Conservation (phyloP, 495 filamentous ascomycete species). For the Saxispiralis lemnorum region DNA sequence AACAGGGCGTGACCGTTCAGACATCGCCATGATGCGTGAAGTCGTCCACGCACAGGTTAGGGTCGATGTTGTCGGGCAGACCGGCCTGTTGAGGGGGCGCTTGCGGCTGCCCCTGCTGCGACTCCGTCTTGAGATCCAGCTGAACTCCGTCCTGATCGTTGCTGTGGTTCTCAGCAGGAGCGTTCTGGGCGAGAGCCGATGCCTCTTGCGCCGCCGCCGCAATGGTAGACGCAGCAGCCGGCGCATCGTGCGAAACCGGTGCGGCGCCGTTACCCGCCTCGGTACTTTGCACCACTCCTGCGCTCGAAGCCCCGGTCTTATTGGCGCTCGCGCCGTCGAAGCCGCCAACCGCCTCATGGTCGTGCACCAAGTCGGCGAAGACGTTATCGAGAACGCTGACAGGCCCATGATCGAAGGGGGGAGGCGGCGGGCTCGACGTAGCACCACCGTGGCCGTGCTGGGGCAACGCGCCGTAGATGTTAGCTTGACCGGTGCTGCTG, state of each 20-base stretch:
- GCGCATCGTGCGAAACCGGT: neutral
- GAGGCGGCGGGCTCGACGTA: slow-evolving; percentile 5
- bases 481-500: neutral
- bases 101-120: no score
- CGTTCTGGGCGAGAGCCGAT: no score
- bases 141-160: no score
- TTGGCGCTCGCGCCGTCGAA: slow-evolving; percentile 9
- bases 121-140: no score
- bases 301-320: neutral
- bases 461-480: slow-evolving; percentile 8
- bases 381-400: slow-evolving; percentile 11
- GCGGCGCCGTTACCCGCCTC: neutral
- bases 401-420: slow-evolving; percentile 10
- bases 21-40: no score
- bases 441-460: neutral
- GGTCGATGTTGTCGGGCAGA: no score
- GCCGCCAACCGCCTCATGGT: slow-evolving; percentile 6
- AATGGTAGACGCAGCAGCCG: no score
- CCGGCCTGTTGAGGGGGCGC: neutral
- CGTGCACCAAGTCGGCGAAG: slow-evolving; percentile 14
- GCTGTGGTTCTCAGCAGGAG: no score
- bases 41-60: no score
- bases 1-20: no score
- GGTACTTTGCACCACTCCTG: no score
- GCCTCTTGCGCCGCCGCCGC: no score